phyloP scores from a whole-genome alignment of 345 rosid species.

The Bretschneidera sinensis region DNA sequence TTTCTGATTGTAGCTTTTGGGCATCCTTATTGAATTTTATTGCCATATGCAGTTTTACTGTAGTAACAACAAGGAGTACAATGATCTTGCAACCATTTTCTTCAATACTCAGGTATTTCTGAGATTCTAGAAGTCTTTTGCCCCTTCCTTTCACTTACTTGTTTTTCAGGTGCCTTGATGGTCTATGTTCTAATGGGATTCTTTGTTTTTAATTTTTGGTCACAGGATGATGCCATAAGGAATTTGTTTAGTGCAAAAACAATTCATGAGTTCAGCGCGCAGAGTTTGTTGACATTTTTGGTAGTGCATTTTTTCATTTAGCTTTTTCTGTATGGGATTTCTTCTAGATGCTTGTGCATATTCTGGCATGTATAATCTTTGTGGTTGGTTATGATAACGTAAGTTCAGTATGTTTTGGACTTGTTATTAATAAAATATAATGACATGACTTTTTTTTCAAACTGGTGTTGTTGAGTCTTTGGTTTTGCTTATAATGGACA shows the following conservation, averaged over 20 bases:
- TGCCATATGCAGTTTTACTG: conserved; percentile 69
- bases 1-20: conserved; percentile 9
- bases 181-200: no score
- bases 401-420: conserved; percentile 9
- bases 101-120: conserved; percentile 89
- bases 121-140: not conserved
- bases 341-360: not conserved
- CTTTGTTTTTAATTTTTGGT: conserved; percentile 6
- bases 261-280: conserved; percentile 91
- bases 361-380: conserved; percentile 8
- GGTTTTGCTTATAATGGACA: not conserved
- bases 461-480: not conserved
- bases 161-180: conserved; percentile 5
- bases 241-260: conserved; percentile 98
- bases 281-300: conserved; percentile 88
- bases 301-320: conserved; percentile 28
- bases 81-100: conserved; percentile 97
- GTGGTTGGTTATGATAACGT: not conserved
- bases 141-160: conserved; percentile 6
- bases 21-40: conserved; percentile 13
- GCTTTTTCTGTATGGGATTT: not conserved
- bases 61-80: conserved; percentile 73
- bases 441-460: not conserved
- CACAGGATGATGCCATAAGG: conserved; percentile 97
- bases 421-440: conserved; percentile 14